These are phyloP conservation scores for Pezizomycotina sp. DNA, from an alignment of 2,329 filamentous ascomycete species.

Conservation along the genomic window DNA sequence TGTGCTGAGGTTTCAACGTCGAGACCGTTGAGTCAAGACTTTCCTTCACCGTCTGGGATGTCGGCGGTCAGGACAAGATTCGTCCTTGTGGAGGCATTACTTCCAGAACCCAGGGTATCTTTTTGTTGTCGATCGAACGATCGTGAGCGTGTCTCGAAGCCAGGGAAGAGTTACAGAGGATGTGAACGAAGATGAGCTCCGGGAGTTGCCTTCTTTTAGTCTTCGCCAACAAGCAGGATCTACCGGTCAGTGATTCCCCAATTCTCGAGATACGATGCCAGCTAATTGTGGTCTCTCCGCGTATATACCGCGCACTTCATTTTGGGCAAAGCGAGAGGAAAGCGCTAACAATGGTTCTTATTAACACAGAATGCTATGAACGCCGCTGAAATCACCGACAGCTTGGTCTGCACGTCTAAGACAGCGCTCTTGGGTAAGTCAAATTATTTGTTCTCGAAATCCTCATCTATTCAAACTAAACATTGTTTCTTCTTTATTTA, in stretches of 20 bases:
- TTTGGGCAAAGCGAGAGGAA: slow-evolving; percentile 4
- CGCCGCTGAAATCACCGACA: slow-evolving; percentile 98
- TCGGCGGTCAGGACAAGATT: slow-evolving; percentile 99
- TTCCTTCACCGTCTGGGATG: slow-evolving; percentile 99
- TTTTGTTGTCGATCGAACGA: slow-evolving; percentile 99
- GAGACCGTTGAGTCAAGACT: slow-evolving; percentile 99
- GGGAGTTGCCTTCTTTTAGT: slow-evolving; percentile 91
- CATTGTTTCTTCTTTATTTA: slow-evolving; percentile 29
- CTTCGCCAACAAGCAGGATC: slow-evolving; percentile 99
- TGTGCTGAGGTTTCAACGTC: slow-evolving; percentile 79
- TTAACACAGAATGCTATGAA: slow-evolving; percentile 95
- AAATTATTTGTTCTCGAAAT: slow-evolving; percentile 7
- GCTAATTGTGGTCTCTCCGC: neutral
- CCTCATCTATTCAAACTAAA: slow-evolving; percentile 21
- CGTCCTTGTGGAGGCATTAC: slow-evolving; percentile 99
- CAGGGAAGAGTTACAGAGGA: slow-evolving; percentile 87
- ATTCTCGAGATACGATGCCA: slow-evolving; percentile 1
- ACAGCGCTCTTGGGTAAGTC: slow-evolving; percentile 93
- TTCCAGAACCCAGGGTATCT: slow-evolving; percentile 99
- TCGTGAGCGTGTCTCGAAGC: slow-evolving; percentile 93
- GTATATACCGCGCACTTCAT: neutral
- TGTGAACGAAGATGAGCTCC: slow-evolving; percentile 98
- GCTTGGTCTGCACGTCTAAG: slow-evolving; percentile 97
- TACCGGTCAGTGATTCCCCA: slow-evolving; percentile 51
- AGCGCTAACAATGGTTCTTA: no score